phyloP scores from a whole-genome alignment of 148 eudicot species.

The Dysphania ambrosioides region DNA sequence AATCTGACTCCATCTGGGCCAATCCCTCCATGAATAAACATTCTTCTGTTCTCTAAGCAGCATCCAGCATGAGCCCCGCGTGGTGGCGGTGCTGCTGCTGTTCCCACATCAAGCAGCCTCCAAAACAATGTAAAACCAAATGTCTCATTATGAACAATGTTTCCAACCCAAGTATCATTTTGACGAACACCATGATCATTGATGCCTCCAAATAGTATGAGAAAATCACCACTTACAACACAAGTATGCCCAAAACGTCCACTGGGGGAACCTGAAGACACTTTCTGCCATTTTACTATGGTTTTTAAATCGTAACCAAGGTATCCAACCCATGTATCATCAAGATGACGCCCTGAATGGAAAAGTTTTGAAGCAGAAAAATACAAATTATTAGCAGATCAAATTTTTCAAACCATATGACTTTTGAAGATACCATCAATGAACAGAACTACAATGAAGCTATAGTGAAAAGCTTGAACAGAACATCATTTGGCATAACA shows the following conservation, averaged over 20 bases:
- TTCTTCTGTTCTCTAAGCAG: constrained; percentile 50
- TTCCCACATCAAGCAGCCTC: constrained; percentile 68
- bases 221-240: constrained; percentile 52
- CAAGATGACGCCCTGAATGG: constrained; percentile 86
- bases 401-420: background rate
- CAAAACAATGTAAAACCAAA: constrained; percentile 52
- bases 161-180: constrained; percentile 90
- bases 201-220: constrained; percentile 89
- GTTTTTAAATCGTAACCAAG: constrained; percentile 47
- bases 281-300: constrained; percentile 66
- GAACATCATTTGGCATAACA: no score
- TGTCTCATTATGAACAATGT: constrained; percentile 35
- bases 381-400: background rate
- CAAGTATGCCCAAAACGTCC: constrained; percentile 97
- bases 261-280: constrained; percentile 62
- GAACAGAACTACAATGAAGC: background rate
- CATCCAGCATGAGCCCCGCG: constrained; percentile 99
- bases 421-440: background rate
- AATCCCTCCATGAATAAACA: constrained; percentile 94
- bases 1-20: constrained; percentile 75
- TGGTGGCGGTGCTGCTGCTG: constrained; percentile 67
- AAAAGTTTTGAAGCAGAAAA: constrained; percentile 1
- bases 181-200: constrained; percentile 86
- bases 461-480: background rate
- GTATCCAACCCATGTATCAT: constrained; percentile 95